Base-by-base conservation (phyloP, 345 rosid species). In the Schrenkiella parvula region DNA sequence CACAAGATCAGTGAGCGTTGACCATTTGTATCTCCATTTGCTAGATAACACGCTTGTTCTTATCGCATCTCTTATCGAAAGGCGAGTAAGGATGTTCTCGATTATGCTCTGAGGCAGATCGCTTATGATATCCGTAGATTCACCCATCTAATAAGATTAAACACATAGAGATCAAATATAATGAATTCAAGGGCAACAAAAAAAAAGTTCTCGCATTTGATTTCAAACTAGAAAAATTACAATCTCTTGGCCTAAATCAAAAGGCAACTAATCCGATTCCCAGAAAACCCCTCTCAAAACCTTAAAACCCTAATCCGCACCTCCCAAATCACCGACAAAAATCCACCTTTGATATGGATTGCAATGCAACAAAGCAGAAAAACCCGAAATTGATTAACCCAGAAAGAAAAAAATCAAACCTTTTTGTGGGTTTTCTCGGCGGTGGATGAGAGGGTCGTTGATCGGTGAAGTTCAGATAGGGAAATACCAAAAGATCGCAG, bases 11-110 rank as follows among this genome's bases (percentile, higher is more conserved):
- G 90, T 78, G 22, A 89, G 71, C 0, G 84, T 70, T 21, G 91
- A 70, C 99, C 99, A 91, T 64, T 79, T 83, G 73, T 88, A 91
- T 77, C 95, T 85, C 96, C 96, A 95, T 80, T 84, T 84, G 55
- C 82, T 87, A 4, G 97, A 91, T 17, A 95, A 72, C 4, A 88
- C 73, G 77, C 95, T 87, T 28, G 99, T 91, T 37, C 83, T 84
- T 14, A 95, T 82, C 1, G 96, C 91, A 71, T 95, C 97, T 56
- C 87, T 64, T 6, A 95, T 80, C 0, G 93, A 87, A 43, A 95
- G 79, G 18, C 84, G 78, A 18, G 84, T 76, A 47, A 95, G 89
- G 48, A 93, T 89, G 66, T 79, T 84, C 59, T 93, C 97, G 10
- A 89, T 35, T 57, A 91, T 89, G 83, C 88, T 88, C 59, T 83